Evolutionary conservation across 768 basidiomycete species (phyloP).

Genomic region (Rhodosporidiobolus sp.): DNA sequence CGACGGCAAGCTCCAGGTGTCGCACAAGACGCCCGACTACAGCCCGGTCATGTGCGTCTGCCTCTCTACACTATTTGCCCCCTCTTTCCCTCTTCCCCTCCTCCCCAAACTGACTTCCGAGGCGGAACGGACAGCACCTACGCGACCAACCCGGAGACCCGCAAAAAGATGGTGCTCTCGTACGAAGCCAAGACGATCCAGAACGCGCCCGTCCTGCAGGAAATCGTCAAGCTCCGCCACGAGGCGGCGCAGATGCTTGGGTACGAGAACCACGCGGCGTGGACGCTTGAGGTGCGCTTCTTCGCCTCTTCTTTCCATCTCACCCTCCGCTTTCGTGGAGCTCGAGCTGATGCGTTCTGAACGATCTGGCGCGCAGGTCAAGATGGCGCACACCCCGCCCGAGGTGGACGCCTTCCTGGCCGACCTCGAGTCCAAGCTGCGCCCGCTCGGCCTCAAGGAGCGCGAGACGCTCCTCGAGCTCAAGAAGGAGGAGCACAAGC

Average conservation of each 20-base stretch:
- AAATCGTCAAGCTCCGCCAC: slow-evolving; percentile 67
- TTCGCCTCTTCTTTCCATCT: not conserved
- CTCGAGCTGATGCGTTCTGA: no score
- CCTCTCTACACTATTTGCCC: not conserved
- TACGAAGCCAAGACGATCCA: slow-evolving; percentile 65
- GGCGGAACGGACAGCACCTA: no score
- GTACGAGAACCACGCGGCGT: slow-evolving; percentile 80
- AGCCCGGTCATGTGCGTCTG: slow-evolving; percentile 62
- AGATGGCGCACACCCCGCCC: slow-evolving; percentile 59
- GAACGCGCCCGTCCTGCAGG: slow-evolving; percentile 69
- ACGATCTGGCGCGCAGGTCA: slow-evolving; percentile 6
- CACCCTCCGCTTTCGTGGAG: no score
- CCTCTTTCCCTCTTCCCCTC: not conserved
- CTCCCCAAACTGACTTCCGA: slow-evolving; percentile 54
- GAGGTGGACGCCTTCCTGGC: slow-evolving; percentile 67
- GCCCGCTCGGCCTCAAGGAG: slow-evolving; percentile 69
- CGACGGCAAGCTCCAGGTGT: slow-evolving; percentile 65
- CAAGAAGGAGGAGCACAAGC: slow-evolving; percentile 70
- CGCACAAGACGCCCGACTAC: slow-evolving; percentile 78
- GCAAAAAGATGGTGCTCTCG: slow-evolving; percentile 63
- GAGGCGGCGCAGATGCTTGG: slow-evolving; percentile 65
- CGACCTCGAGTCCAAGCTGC: slow-evolving; percentile 69
- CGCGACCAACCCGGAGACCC: slow-evolving; percentile 67
- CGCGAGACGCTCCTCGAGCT: slow-evolving; percentile 63
- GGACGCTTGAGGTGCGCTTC: slow-evolving; percentile 64